Evolutionary conservation across 169 alveolate genomes (phyloP).

Genomic region (Condylostoma magnum): DNA sequence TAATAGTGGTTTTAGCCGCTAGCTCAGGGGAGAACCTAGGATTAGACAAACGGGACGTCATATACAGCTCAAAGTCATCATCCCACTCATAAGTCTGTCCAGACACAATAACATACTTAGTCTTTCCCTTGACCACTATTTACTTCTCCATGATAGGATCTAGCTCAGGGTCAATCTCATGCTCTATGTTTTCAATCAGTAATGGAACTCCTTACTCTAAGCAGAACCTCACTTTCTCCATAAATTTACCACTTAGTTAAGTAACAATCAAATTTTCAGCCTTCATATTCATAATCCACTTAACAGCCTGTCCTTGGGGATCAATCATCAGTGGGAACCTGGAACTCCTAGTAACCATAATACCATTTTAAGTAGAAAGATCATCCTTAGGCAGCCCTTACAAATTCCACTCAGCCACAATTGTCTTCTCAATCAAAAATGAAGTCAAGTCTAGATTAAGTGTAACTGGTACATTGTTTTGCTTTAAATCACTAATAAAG

Average conservation of each 20-base stretch:
- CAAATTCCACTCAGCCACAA: constrained; percentile 91
- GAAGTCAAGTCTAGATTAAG: constrained; percentile 59
- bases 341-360: constrained; percentile 88
- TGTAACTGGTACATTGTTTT: constrained; percentile 77
- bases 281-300: constrained; percentile 85
- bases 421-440: constrained; percentile 87
- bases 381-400: constrained; percentile 91
- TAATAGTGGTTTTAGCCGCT: constrained; percentile 95
- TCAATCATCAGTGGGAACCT: constrained; percentile 90
- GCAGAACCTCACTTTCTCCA: constrained; percentile 91
- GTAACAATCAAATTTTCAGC: constrained; percentile 34
- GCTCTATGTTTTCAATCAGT: constrained; percentile 94
- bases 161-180: constrained; percentile 93
- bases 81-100: constrained; percentile 91
- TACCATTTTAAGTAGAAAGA: constrained; percentile 85
- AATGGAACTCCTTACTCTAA: constrained; percentile 90
- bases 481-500: constrained; percentile 83
- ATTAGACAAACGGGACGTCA: constrained; percentile 94
- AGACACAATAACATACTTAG: constrained; percentile 84
- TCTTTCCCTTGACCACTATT: constrained; percentile 86
- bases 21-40: constrained; percentile 97
- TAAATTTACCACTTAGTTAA: constrained; percentile 81
- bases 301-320: constrained; percentile 88
- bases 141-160: constrained; percentile 95
- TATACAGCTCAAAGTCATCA: constrained; percentile 91